These are phyloP conservation scores for Sicyos baderoa DNA, from an alignment of 306 rosid genomes.

Conservation along the genomic window DNA sequence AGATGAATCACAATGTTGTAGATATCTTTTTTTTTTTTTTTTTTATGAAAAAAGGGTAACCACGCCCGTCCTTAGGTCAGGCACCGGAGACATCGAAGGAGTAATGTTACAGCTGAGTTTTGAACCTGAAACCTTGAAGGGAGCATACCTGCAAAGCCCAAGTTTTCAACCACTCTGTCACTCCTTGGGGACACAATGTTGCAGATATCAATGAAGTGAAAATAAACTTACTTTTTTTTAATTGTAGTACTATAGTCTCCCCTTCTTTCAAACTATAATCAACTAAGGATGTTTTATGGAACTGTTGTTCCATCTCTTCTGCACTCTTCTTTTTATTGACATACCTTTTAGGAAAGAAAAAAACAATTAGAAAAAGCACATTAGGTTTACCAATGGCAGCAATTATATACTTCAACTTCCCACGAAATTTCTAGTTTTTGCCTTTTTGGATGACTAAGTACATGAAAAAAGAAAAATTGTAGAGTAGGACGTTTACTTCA, in stretches of 20 bases:
- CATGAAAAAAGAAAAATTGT: conserved; percentile 16
- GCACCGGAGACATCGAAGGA: too few relatives aligned
- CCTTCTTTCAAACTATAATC: conserved; percentile 98
- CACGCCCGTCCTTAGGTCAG: too few relatives aligned
- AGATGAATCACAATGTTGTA: too few relatives aligned
- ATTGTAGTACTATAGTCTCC: conserved; percentile 76
- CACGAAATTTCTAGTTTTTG: background rate
- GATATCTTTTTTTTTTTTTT: too few relatives aligned
- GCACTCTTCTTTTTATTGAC: conserved; percentile 90
- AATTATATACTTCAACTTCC: background rate
- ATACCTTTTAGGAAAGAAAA: conserved; percentile 65
- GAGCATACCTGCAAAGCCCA: too few relatives aligned
- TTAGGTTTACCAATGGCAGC: too few relatives aligned
- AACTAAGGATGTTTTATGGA: conserved; percentile 67
- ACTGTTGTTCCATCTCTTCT: conserved; percentile 90
- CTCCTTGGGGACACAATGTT: background rate
- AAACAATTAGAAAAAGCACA: conserved; percentile 17
- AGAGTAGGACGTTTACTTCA: conserved; percentile 54
- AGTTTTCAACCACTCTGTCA: too few relatives aligned
- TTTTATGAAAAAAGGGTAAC: too few relatives aligned
- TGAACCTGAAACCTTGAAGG: too few relatives aligned
- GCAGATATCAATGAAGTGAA: background rate
- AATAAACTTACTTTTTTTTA: conserved; percentile 55
- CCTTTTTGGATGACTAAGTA: background rate
- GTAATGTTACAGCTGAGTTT: too few relatives aligned